phyloP scores from a whole-genome alignment of 371 early-diverging fungal genomes.

The Lichtheimia corymbifera region DNA sequence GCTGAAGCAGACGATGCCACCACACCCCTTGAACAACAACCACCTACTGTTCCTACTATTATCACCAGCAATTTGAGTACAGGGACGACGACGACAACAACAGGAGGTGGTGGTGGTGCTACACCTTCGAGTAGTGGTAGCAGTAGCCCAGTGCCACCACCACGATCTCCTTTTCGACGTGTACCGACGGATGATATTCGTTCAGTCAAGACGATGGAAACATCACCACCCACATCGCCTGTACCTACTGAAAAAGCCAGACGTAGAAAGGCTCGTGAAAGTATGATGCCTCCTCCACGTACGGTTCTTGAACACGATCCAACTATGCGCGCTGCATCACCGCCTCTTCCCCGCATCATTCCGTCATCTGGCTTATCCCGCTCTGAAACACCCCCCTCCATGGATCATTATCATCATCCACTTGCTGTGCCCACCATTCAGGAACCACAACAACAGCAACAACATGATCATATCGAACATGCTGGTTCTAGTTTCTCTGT shows the following conservation, averaged over 20 bases:
- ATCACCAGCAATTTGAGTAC: not conserved
- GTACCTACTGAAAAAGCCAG: conserved; percentile 28
- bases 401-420: conserved; percentile 3
- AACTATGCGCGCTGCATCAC: conserved; percentile 42
- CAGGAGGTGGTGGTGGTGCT: not conserved
- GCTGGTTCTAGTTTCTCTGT: not conserved
- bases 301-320: conserved; percentile 32
- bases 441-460: conserved; percentile 8
- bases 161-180: conserved; percentile 25
- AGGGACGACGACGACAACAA: too few species aligned
- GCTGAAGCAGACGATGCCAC: conserved; percentile 23
- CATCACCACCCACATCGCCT: conserved; percentile 24
- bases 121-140: not conserved
- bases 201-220: conserved; percentile 13
- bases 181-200: not conserved
- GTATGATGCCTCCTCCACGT: conserved; percentile 9
- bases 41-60: conserved; percentile 15
- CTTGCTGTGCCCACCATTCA: conserved; percentile 4
- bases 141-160: conserved; percentile 22
- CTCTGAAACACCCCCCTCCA: not conserved
- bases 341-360: conserved; percentile 24
- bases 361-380: not conserved
- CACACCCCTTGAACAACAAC: conserved; percentile 8
- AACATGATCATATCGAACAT: not conserved
- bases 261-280: conserved; percentile 23